phyloP scores from a whole-genome alignment of 371 early-diverging fungal species.

The Mucor plumbeus region DNA sequence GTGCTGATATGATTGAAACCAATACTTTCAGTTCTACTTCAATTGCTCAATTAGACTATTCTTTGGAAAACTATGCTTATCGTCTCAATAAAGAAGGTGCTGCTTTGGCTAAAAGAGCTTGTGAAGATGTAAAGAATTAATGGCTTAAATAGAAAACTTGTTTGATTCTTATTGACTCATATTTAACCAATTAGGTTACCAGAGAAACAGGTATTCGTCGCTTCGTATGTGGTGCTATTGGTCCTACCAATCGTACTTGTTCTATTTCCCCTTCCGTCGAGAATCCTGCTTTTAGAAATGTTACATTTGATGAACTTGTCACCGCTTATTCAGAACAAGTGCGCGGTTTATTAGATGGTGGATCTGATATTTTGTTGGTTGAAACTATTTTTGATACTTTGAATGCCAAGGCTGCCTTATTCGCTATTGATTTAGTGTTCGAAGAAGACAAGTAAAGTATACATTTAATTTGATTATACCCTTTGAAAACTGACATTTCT shows the following conservation, averaged over 20 bases:
- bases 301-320: slow-evolving; percentile 93
- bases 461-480: not conserved
- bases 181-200: slow-evolving; percentile 29
- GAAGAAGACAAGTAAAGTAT: slow-evolving; percentile 69
- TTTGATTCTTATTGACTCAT: slow-evolving; percentile 5
- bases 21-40: slow-evolving; percentile 92
- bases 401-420: slow-evolving; percentile 93
- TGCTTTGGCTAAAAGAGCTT: slow-evolving; percentile 82
- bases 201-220: slow-evolving; percentile 74
- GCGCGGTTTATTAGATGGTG: slow-evolving; percentile 91
- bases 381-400: slow-evolving; percentile 97
- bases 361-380: slow-evolving; percentile 87
- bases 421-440: slow-evolving; percentile 85
- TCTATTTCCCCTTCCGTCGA: slow-evolving; percentile 97
- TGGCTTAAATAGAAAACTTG: not conserved
- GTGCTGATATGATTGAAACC: slow-evolving; percentile 92
- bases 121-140: slow-evolving; percentile 63
- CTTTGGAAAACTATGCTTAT: slow-evolving; percentile 82
- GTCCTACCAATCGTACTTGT: slow-evolving; percentile 93
- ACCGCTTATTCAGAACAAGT: slow-evolving; percentile 87
- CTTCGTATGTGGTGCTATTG: slow-evolving; percentile 89
- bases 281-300: slow-evolving; percentile 91
- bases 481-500: not conserved
- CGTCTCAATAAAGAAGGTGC: slow-evolving; percentile 92
- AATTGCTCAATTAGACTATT: slow-evolving; percentile 93